Evolutionary conservation across 140 eudicot genomes (phyloP).

Genomic region (Anethum foeniculum): DNA sequence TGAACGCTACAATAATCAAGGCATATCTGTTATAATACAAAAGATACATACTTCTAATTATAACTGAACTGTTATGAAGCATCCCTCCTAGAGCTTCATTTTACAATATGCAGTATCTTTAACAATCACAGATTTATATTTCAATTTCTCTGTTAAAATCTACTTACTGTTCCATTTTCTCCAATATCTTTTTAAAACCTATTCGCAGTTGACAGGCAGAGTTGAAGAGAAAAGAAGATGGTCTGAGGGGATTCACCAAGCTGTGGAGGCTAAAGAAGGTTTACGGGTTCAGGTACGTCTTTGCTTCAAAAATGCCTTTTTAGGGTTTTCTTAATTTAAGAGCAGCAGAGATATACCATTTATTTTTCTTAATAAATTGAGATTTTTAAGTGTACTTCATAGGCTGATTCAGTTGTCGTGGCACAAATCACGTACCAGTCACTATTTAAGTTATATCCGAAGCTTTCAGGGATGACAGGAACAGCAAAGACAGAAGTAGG

Average conservation of each 20-base stretch:
- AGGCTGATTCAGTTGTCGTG: constrained; percentile 91
- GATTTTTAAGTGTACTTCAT: constrained; percentile 15
- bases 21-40: background rate
- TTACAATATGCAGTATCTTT: background rate
- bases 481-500: constrained; percentile 98
- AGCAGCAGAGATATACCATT: background rate
- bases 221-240: constrained; percentile 95
- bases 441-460: constrained; percentile 89
- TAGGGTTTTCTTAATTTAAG: background rate
- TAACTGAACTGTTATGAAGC: background rate
- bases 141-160: background rate
- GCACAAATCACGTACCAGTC: constrained; percentile 98
- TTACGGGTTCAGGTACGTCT: constrained; percentile 59
- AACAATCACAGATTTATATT: constrained; percentile 10
- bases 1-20: background rate
- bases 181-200: background rate
- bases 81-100: background rate
- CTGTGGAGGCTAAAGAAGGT: constrained; percentile 99
- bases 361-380: background rate
- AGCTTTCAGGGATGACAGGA: constrained; percentile 99
- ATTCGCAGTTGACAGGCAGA: constrained; percentile 79
- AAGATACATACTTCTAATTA: background rate
- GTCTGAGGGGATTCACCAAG: constrained; percentile 99
- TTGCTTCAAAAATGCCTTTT: background rate
- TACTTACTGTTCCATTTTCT: background rate